Evolutionary conservation across 2,329 filamentous ascomycete genomes (phyloP), one percentile per base, ranked within the genome.

Genomic region (Colletotrichum eremochloae): DNA sequence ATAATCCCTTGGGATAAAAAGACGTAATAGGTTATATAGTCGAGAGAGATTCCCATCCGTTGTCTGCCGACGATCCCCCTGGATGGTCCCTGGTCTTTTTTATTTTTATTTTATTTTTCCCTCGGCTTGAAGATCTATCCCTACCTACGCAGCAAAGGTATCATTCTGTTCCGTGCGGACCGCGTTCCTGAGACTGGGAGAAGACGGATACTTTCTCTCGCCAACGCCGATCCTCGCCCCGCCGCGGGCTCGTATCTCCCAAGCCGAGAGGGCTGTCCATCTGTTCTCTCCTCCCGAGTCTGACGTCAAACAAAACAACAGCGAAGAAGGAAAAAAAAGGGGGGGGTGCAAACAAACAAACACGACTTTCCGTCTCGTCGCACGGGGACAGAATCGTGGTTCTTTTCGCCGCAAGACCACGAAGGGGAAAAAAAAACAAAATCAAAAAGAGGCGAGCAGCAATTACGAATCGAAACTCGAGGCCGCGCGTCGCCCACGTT

Each of bases 191-290:
- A 52, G 50, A 5, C 31, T 20, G 31, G 33, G 42, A 46, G 46
- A 48, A 33, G n/a, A 24, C 46, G 46, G 46, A n/a, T 46, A 46
- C 18, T 11, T 46, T 42, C 33, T 56, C 60, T 62, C 48, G 40
- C 24, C 15, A 11, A 55, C n/a, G 60, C 55, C 55, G 48, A 60
- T 69, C 66, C 2, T n/a, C 66, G 42, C 65, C 36, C 65, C 56
- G 44, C 50, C 50, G 33, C 57, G 57, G 57, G 69, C 60, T 72
- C 66, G 66, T 56, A 42, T 58, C 44, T 46, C 15, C 18, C 42
- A 44, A 20, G 42, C 42, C 18, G 42, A 20, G 15, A 44, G 42
- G 15, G 44, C 20, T 20, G 11, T 7, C 44, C 44, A 8, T 46
- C 44, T n/a, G 20, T n/a, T n/a, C 8, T 4, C 18, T 44, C 18